These are phyloP conservation scores for Climacium dendroides DNA, from an alignment of 225 moss, liverwort and hornwort species.

Conservation along the genomic window DNA sequence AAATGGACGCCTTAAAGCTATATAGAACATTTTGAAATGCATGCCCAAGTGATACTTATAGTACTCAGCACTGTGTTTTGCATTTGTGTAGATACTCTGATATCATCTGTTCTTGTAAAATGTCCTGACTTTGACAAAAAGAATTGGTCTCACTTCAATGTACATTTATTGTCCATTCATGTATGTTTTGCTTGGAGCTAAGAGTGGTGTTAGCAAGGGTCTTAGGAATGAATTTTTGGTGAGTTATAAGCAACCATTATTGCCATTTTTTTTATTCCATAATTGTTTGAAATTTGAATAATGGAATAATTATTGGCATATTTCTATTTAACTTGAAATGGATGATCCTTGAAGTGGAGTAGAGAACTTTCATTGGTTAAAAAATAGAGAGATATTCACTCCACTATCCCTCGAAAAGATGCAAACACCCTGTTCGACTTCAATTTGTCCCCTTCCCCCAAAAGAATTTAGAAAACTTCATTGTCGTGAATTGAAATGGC, in stretches of 20 bases:
- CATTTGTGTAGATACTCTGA: not conserved
- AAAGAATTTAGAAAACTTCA: too few relatives aligned
- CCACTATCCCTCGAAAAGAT: too few relatives aligned
- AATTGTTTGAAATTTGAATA: not conserved
- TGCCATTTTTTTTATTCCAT: too few relatives aligned
- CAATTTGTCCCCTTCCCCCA: too few relatives aligned
- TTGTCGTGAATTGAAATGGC: too few relatives aligned
- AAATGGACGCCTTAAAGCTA: fast-evolving
- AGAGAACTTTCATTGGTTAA: not conserved
- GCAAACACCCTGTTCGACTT: too few relatives aligned
- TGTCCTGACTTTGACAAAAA: not conserved
- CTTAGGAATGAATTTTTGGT: not conserved
- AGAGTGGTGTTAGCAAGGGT: not conserved
- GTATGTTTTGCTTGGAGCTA: not conserved
- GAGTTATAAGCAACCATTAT: not conserved
- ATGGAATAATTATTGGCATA: not conserved
- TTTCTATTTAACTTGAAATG: not conserved
- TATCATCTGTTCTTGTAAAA: not conserved
- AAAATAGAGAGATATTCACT: too few relatives aligned
- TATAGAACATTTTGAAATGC: not conserved
- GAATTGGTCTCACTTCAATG: not conserved
- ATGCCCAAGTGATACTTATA: not conserved
- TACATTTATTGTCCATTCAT: not conserved
- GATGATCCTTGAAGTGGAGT: not conserved
- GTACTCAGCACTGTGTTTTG: not conserved